A percentile compares a stretch with the other conserved stretches of the same genome.
Conservation (phyloP, 169 alveolate species). For the Toxoplasma gondii region DNA sequence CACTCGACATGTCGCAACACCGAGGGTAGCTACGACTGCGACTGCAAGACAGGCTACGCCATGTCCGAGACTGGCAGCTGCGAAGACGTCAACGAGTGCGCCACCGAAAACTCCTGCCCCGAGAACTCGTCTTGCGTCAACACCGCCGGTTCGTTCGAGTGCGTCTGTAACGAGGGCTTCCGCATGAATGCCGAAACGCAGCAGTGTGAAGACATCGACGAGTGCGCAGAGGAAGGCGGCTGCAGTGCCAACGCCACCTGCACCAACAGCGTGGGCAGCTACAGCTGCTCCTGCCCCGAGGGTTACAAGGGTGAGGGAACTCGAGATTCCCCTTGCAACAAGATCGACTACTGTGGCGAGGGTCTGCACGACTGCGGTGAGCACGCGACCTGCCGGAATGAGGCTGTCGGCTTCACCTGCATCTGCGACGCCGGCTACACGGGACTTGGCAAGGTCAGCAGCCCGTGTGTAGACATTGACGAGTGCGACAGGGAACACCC, state of each 20-base stretch:
- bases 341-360: slow-evolving; percentile 61
- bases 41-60: slow-evolving; percentile 53
- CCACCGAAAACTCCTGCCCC: slow-evolving; percentile 29
- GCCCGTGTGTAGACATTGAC: slow-evolving; percentile 73
- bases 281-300: slow-evolving; percentile 70
- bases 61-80: slow-evolving; percentile 61
- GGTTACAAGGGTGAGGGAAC: slow-evolving; percentile 66
- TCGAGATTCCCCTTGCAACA: slow-evolving; percentile 45
- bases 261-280: slow-evolving; percentile 72
- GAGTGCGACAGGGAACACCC: slow-evolving; percentile 73
- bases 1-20: slow-evolving; percentile 69
- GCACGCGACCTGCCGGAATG: slow-evolving; percentile 50
- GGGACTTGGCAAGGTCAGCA: slow-evolving; percentile 52
- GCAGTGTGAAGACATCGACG: slow-evolving; percentile 75
- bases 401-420: slow-evolving; percentile 45
- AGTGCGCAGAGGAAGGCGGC: slow-evolving; percentile 68
- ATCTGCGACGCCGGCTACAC: slow-evolving; percentile 46
- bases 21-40: slow-evolving; percentile 70
- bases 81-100: slow-evolving; percentile 74
- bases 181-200: neutral
- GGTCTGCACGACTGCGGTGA: slow-evolving; percentile 51
- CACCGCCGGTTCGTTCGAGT: slow-evolving; percentile 73
- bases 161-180: slow-evolving; percentile 69
- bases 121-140: slow-evolving; percentile 66
- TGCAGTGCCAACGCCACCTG: slow-evolving; percentile 74